phyloP scores from a whole-genome alignment of 2,329 filamentous ascomycete genomes.

The Orbilia oligospora region DNA sequence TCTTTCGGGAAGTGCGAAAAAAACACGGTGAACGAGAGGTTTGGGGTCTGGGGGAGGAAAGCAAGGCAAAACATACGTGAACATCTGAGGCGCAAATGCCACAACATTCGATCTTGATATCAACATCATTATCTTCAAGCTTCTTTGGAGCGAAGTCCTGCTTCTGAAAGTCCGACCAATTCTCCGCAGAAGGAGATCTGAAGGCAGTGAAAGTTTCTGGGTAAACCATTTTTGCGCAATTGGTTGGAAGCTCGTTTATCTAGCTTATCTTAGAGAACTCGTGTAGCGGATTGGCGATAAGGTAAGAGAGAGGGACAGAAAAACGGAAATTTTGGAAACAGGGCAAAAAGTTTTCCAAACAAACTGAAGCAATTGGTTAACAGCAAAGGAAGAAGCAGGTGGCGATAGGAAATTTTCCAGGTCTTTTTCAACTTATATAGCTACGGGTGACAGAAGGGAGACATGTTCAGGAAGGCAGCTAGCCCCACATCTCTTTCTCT shows the following conservation, averaged over 20 bases:
- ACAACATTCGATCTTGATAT: slow-evolving; percentile 87
- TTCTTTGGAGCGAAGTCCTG: slow-evolving; percentile 80
- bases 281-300: background rate
- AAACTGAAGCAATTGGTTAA: slow-evolving; percentile 11
- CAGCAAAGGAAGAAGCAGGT: slow-evolving; percentile 4
- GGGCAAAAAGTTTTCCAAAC: slow-evolving; percentile 37
- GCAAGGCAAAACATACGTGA: slow-evolving; percentile 68
- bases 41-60: background rate
- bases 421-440: slow-evolving; percentile 36
- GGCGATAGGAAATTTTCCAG: slow-evolving; percentile 33
- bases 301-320: background rate
- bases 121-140: slow-evolving; percentile 88
- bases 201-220: slow-evolving; percentile 56
- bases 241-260: slow-evolving; percentile 5
- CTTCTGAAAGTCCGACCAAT: slow-evolving; percentile 53
- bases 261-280: background rate
- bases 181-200: slow-evolving; percentile 40
- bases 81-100: slow-evolving; percentile 82
- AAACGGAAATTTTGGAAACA: slow-evolving; percentile 1
- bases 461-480: slow-evolving; percentile 8
- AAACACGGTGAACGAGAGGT: background rate
- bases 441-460: slow-evolving; percentile 21
- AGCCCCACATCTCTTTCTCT: slow-evolving; percentile 43
- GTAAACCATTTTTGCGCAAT: slow-evolving; percentile 49
- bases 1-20: slow-evolving; percentile 4